Evolutionary conservation across 495 filamentous ascomycete genomes (phyloP).

Genomic region (Xanthoparmelia taractica): DNA sequence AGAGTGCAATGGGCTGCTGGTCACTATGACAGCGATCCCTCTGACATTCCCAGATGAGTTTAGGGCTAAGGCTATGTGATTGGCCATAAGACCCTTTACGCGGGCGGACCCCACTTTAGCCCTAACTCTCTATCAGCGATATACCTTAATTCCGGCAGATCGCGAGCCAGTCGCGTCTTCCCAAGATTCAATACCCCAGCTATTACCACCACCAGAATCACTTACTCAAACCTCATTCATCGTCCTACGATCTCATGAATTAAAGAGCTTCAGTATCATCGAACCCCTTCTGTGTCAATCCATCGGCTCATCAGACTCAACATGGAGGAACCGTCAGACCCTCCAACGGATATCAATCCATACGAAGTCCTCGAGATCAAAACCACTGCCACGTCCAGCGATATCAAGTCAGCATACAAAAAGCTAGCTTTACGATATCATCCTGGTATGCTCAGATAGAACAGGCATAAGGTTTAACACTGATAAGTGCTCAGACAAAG

Average conservation of each 20-base stretch:
- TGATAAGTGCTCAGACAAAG: constrained; percentile 55
- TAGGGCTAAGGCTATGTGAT: too few species aligned
- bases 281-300: neutral
- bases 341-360: constrained; percentile 60
- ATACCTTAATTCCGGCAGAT: neutral
- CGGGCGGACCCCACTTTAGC: too few species aligned
- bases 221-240: neutral
- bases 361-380: constrained; percentile 79
- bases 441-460: constrained; percentile 54
- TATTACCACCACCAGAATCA: neutral
- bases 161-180: constrained; percentile 1
- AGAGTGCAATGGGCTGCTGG: too few species aligned
- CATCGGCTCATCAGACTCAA: neutral
- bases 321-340: constrained; percentile 31
- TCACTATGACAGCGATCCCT: too few species aligned
- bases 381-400: constrained; percentile 59
- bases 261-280: neutral
- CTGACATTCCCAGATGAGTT: too few species aligned
- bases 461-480: neutral
- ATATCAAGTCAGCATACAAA: constrained; percentile 92
- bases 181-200: neutral
- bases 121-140: too few species aligned
- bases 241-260: neutral
- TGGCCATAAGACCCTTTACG: too few species aligned
- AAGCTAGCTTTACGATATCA: constrained; percentile 84